Conservation (phyloP, 2,329 filamentous ascomycete genomes). For the Chalaropsis ovoidea region DNA sequence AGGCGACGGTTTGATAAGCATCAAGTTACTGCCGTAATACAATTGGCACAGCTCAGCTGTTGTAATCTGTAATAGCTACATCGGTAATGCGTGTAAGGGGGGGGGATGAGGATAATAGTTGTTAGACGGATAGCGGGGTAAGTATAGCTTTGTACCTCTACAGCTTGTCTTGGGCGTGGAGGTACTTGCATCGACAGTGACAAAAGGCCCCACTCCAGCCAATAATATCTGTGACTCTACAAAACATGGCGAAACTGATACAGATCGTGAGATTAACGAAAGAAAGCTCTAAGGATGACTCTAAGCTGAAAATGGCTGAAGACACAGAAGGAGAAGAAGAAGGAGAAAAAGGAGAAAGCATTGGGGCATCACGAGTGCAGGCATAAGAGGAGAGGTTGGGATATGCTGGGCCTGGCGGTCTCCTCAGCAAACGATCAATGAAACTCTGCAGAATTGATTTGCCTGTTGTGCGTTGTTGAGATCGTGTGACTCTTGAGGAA, state of each 20-base stretch:
- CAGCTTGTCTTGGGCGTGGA: not conserved
- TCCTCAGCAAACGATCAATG: not conserved
- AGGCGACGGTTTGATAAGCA: not conserved
- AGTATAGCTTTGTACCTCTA: constrained; percentile 7
- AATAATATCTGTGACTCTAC: not conserved
- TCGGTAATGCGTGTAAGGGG: not conserved
- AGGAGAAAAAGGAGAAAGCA: not conserved
- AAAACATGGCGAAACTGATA: not conserved
- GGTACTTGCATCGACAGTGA: not conserved
- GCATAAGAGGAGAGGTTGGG: not conserved
- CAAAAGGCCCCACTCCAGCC: not conserved
- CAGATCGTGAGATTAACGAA: constrained; percentile 14
- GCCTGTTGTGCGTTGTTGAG: constrained; percentile 9
- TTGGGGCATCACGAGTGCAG: not conserved
- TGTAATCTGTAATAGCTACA: no score
- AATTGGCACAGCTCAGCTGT: not conserved
- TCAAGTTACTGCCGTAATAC: not conserved
- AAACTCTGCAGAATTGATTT: not conserved
- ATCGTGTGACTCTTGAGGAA: constrained; percentile 1
- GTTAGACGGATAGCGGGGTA: constrained; percentile 12
- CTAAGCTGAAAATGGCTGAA: not conserved
- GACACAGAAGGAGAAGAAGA: not conserved
- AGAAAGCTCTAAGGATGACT: constrained; percentile 3
- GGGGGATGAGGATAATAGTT: not conserved
- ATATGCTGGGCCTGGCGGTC: not conserved